Conservation (phyloP, 139 green algal species). For the Tetradesmus lagerheimii region DNA sequence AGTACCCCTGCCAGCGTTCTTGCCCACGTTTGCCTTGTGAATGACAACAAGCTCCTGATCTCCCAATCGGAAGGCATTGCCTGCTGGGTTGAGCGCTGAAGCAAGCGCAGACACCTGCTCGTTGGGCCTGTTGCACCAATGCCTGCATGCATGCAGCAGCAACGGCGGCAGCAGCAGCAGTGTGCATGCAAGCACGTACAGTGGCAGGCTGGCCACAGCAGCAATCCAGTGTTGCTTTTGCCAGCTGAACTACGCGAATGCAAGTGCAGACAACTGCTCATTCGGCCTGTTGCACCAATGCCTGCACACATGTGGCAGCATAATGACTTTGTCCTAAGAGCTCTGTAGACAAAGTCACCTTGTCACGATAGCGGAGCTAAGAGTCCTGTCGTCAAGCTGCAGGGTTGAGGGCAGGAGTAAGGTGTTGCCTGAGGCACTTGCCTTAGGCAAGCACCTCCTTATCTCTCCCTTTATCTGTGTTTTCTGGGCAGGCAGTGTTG, state of each 20-base stretch:
- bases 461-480: not conserved
- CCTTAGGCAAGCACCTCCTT: not conserved
- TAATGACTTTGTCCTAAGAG: too few relatives aligned
- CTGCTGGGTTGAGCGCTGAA: slow-evolving; percentile 36
- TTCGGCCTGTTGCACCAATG: slow-evolving; percentile 53
- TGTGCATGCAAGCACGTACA: too few relatives aligned
- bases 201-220: not conserved
- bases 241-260: too few relatives aligned
- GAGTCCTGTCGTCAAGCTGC: not conserved
- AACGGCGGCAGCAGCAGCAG: not conserved
- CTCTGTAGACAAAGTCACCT: not conserved
- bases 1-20: not conserved
- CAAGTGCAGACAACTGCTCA: not conserved
- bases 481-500: not conserved
- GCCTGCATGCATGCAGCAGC: slow-evolving; percentile 36
- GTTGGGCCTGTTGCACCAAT: slow-evolving; percentile 49
- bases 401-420: not conserved
- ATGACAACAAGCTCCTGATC: slow-evolving; percentile 51
- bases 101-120: slow-evolving; percentile 2
- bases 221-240: too few relatives aligned
- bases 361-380: not conserved
- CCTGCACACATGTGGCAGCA: too few relatives aligned
- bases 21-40: not conserved
- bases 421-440: not conserved
- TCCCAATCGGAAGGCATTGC: slow-evolving; percentile 51